Evolutionary conservation across 257 asterid species (phyloP), one percentile per base, ranked within the genome.

Genomic region (Nicotiana otophora): DNA sequence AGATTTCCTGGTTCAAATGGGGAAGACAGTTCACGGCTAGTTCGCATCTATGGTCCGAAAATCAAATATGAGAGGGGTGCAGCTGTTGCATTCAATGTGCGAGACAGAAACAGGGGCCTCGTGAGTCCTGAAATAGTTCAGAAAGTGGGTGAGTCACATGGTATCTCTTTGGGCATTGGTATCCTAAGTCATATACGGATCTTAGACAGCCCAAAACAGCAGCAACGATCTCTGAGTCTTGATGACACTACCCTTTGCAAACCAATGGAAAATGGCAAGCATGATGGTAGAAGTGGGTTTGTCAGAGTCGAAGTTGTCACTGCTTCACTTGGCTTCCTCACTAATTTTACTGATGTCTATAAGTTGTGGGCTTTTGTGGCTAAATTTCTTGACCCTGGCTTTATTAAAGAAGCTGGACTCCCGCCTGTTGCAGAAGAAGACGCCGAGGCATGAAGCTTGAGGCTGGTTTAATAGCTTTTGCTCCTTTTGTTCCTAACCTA

Each of bases 321-420:
- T 66, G 99, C 99, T 79, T 96, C 98, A 15, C 97, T 96, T 63
- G 92, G 98, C 55, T 96, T 96, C 80, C 82, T 96, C 87, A 90
- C 94, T 11, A 92, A 96, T 86, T 96, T 96, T 62, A 98, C 91
- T 26, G 99, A 96, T 82, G 99, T 94, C n/a, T 96, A 92, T 36
- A 95, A 94, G 85, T 85, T 96, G 90, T 96, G 98, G 99, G 97
- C 95, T 14, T 96, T 96, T 54, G 97, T 95, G 83, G 98, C 98
- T 1, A 94, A 89, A 72, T 96, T 96, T 91, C 96, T 96, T 34
- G 93, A 95, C 63, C 98, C 98, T 0, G 83, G 86, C 5, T 94
- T 94, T 75, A 93, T 90, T 84, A 93, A 89, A 85, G 97, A 92
- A 85, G 96, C 96, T 26, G 89, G 80, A 48, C 93, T 94, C 74